These are phyloP conservation scores for Jaminaea rosea DNA, from an alignment of 1,284 basidiomycete species.

Conservation along the genomic window DNA sequence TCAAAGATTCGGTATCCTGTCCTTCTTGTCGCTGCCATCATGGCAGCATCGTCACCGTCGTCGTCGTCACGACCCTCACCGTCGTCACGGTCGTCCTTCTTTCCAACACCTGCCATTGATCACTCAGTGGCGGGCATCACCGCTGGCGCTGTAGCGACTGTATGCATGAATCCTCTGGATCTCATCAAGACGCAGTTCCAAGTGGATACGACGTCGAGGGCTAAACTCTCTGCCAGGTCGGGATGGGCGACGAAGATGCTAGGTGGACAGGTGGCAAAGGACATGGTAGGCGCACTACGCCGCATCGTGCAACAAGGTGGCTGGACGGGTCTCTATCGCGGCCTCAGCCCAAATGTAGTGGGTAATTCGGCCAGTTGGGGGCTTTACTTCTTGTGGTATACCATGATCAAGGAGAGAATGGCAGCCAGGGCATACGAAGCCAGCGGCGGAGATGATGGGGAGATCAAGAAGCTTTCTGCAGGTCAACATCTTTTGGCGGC, in stretches of 20 bases:
- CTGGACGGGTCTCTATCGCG: constrained; percentile 79
- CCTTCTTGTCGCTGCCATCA: too few relatives aligned
- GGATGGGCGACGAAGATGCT: not conserved
- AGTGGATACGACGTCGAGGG: constrained; percentile 50
- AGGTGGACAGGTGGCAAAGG: constrained; percentile 52
- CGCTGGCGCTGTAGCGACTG: constrained; percentile 80
- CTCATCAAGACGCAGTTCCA: constrained; percentile 92
- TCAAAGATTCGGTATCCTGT: too few relatives aligned
- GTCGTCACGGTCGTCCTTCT: constrained; percentile 19
- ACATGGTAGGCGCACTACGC: constrained; percentile 65
- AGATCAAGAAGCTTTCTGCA: constrained; percentile 55
- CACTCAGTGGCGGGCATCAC: constrained; percentile 89
- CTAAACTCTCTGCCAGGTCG: not conserved
- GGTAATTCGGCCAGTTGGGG: constrained; percentile 98
- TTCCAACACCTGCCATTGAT: constrained; percentile 53
- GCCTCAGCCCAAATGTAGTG: constrained; percentile 79
- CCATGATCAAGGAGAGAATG: constrained; percentile 65
- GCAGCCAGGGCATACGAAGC: constrained; percentile 10
- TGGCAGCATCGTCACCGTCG: too few relatives aligned
- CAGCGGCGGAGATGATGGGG: constrained; percentile 3
- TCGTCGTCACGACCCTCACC: too few relatives aligned
- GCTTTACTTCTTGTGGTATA: constrained; percentile 96
- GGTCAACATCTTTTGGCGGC: constrained; percentile 79
- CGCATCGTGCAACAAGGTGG: constrained; percentile 70
- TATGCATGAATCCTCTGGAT: constrained; percentile 97